A percentile compares a stretch with the other conserved stretches of the same genome.
These are phyloP conservation scores for Astraeus odoratus DNA, from an alignment of 768 basidiomycete genomes.

Conservation along the genomic window DNA sequence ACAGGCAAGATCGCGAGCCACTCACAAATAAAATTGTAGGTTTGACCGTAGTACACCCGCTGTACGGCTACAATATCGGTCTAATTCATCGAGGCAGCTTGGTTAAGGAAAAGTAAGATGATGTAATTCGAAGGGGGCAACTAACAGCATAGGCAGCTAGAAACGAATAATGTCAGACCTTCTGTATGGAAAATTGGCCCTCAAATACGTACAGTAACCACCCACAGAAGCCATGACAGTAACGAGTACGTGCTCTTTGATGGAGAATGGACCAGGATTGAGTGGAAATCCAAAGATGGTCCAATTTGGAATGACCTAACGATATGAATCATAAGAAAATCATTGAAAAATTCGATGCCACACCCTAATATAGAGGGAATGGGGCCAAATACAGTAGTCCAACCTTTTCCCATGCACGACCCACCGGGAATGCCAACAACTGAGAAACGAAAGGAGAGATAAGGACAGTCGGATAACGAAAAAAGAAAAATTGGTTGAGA, in stretches of 20 bases:
- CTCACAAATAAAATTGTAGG: conserved; percentile 43
- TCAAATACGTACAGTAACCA: conserved; percentile 15
- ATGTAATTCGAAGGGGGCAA: too few species aligned
- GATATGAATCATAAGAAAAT: not conserved
- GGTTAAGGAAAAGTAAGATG: too few species aligned
- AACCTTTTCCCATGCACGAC: conserved; percentile 52
- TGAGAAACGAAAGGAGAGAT: conserved; percentile 55
- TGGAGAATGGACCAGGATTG: conserved; percentile 71
- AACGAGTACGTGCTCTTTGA: conserved; percentile 67
- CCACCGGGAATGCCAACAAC: conserved; percentile 62
- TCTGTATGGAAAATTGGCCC: not conserved
- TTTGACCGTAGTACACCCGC: conserved; percentile 57
- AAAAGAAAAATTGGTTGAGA: conserved; percentile 74
- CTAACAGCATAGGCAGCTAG: conserved; percentile 42
- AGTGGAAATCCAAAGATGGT: conserved; percentile 52
- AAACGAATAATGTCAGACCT: conserved; percentile 3
- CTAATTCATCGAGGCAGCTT: conserved; percentile 7
- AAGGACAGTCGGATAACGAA: conserved; percentile 51
- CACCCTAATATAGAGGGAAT: too few species aligned
- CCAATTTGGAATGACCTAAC: conserved; percentile 42
- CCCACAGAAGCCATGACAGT: conserved; percentile 59
- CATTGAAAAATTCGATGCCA: too few species aligned
- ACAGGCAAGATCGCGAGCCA: conserved; percentile 10
- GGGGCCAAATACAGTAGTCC: not conserved
- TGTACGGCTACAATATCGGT: conserved; percentile 75